Base-by-base conservation (phyloP, 2,329 filamentous ascomycete genomes). In the Hymenoscyphus fraxineus region DNA sequence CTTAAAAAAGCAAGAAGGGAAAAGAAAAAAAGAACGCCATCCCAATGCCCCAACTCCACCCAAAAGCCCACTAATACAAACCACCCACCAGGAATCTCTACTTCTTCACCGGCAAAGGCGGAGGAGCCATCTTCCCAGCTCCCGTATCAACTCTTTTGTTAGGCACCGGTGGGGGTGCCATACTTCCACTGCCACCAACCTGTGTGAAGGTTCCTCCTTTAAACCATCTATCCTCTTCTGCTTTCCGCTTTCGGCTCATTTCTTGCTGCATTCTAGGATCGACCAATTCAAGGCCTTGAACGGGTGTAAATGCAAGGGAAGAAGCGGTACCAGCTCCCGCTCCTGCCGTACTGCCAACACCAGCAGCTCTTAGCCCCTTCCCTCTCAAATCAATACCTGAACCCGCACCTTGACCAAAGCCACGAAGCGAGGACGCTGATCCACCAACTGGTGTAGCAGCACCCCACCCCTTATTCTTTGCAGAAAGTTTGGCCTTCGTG, bases 191-290 rank as follows among this genome's bases (percentile, higher is more conserved):
- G 67, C 80, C 80, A 10, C 87, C 87, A 63, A 96, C 85, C 76
- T 97, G 93, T 9, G 95, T 97, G 74, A 99, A 99, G 0, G 92
- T 93, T n/a, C 95, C 95, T 58, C 92, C 91, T 78, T 95, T 96
- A 81, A 99, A 99, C 89, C 93, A 99, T 44, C 92, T 83, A 75
- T 98, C 94, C 75, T 97, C 92, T 68, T 98, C 95, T 0, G 92
- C 93, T 76, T 97, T 96, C 68, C 93, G 83, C 81, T 98, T 98
- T 72, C 92, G 85, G 74, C 85, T 93, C 76, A 96, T 84, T 79
- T 97, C 93, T 7, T 92, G 91, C 71, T 93, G 88, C 64, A 91
- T 86, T 80, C 95, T 97, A 27, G 95, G 95, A 76, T 98, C 94
- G 6, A 98, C 93, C 13, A 99, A 84, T 80, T 99, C 94, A 47